A percentile compares a stretch with the other conserved stretches of the same genome.
Conservation (phyloP, 1,284 basidiomycete species). For the Pseudozyma thailandica region DNA sequence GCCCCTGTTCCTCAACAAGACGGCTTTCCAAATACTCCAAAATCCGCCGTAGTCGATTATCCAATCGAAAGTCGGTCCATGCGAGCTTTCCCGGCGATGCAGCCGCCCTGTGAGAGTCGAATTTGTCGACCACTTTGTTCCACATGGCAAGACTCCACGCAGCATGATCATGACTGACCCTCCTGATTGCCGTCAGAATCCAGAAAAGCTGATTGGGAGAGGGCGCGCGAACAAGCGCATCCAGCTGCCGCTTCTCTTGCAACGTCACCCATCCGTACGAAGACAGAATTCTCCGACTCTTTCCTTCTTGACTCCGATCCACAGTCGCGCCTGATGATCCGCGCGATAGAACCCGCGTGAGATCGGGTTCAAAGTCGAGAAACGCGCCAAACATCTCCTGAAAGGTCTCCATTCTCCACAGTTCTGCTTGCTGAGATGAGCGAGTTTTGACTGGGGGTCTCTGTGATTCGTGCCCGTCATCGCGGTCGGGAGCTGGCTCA, state of each 20-base stretch:
- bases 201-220: constrained; percentile 44
- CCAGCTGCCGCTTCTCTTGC: constrained; percentile 22
- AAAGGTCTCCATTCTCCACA: constrained; percentile 43
- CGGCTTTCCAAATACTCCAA: constrained; percentile 24
- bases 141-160: constrained; percentile 43
- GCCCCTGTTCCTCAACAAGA: constrained; percentile 1
- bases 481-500: not conserved
- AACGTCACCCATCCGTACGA: constrained; percentile 17
- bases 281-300: constrained; percentile 15
- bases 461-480: not conserved
- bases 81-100: constrained; percentile 1
- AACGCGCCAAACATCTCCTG: constrained; percentile 41
- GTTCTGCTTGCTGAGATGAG: constrained; percentile 7
- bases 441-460: not conserved
- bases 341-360: constrained; percentile 2
- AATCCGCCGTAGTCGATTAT: constrained; percentile 36
- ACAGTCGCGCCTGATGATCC: not conserved
- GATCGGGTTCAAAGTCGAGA: constrained; percentile 23
- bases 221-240: constrained; percentile 19
- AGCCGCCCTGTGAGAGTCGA: constrained; percentile 2
- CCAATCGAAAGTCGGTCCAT: constrained; percentile 21
- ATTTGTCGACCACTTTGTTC: constrained; percentile 36
- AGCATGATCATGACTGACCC: constrained; percentile 40
- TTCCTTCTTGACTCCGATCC: not conserved
- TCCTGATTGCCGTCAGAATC: constrained; percentile 39